Base-by-base conservation (phyloP, 139 green algal genomes). In the Deuterostichococcus epilithicus region DNA sequence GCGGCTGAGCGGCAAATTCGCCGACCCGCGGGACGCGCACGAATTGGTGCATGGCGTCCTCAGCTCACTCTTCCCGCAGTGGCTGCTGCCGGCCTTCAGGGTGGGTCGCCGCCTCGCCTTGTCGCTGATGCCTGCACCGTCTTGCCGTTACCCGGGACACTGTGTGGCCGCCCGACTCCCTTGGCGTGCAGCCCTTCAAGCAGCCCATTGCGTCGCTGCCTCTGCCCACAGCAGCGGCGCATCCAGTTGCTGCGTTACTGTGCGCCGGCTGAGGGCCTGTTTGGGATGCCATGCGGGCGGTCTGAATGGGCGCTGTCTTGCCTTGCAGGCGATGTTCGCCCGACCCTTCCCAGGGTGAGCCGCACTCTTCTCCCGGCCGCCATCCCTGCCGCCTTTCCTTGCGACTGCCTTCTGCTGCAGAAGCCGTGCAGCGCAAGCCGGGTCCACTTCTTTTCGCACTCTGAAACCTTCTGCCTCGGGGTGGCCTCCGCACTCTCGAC, bases 81-180 rank as follows among this genome's bases (percentile, higher is more conserved):
- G 92, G 90, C 87, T 97, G 80, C 93, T 86, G 0, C 68, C 60
- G 4, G 86, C 88, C 3, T 97, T 97, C 81, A 87, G 82, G 75
- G 87, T 92, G 33, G 76, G 74, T 58, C 70, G 59, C 73, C 22
- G 34, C 2, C 72, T 76, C 63, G 77, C 80, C 22, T 23, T 30
- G 42, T 8, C 63, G 63, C 63, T 44, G 1, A 35, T 10, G 33
- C 35, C 15, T n/a, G n/a, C n/a, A n/a, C n/a, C n/a, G n/a, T n/a
- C 32, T 23, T 72, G 68, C 32, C 36, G n/a, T 78, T 39, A 6
- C 18, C 44, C 52, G 18, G 0, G 32, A 1, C 0, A 15, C 32
- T 30, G 42, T 35, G 33, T 18, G 5, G 36, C 33, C 70, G 68
- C 47, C 2, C 20, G 20, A 42, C 5, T 28, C 63, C 36, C 37